Percentiles rank a stretch among this genome's conserved stretches.
phyloP scores from a whole-genome alignment of 2,329 filamentous ascomycete genomes.

The Penicillium griseofulvum region DNA sequence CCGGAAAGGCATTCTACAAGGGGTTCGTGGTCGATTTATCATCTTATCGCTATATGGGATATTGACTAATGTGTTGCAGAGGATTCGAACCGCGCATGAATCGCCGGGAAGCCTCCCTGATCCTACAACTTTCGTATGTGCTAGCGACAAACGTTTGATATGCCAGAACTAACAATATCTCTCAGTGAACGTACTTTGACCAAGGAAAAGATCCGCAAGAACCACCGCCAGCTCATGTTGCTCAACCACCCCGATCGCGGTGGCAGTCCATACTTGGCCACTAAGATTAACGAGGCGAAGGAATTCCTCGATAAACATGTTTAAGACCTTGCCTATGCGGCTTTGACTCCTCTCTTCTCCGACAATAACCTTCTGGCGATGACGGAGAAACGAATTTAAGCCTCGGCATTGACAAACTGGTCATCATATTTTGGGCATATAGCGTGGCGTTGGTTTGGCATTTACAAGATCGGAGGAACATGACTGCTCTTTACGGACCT shows the following conservation, averaged over 20 bases:
- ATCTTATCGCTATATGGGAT: not conserved
- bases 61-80: constrained; percentile 23
- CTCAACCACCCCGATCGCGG: constrained; percentile 97
- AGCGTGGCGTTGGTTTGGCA: constrained; percentile 41
- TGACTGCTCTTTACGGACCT: constrained; percentile 39
- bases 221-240: constrained; percentile 92
- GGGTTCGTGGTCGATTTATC: constrained; percentile 48
- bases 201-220: constrained; percentile 93
- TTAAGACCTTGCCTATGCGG: constrained; percentile 14
- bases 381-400: constrained; percentile 9
- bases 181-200: constrained; percentile 80
- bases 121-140: constrained; percentile 81
- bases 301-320: constrained; percentile 81
- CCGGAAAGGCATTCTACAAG: constrained; percentile 95
- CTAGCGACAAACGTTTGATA: not conserved
- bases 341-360: not conserved
- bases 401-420: constrained; percentile 21
- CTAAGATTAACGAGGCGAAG: constrained; percentile 98
- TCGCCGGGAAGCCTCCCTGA: constrained; percentile 82
- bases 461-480: constrained; percentile 24
- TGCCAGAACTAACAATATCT: not conserved
- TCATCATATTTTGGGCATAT: constrained; percentile 35
- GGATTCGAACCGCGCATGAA: constrained; percentile 98
- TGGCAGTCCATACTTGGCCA: constrained; percentile 92
- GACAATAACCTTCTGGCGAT: not conserved